Base-by-base conservation (phyloP, 2,329 filamentous ascomycete genomes). In the Trichoderma hamatum region DNA sequence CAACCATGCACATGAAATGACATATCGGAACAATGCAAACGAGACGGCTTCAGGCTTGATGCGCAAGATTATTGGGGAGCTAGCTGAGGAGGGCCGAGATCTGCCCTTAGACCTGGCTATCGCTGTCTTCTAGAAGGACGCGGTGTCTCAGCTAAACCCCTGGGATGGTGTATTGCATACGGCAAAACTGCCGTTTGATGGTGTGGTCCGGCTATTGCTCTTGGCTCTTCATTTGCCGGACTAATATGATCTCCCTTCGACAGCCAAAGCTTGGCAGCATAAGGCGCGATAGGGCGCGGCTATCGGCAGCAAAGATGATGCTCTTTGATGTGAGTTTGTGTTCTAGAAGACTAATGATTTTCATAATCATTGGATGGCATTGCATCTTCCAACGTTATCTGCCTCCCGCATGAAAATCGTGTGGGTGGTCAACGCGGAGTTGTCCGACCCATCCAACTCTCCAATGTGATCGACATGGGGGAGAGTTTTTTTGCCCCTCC, bases 161-260 rank as follows among this genome's bases (percentile, higher is more conserved):
- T 24, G n/a, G 10, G 54, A 59, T 46, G 64, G 64, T 67, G 64
- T 46, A 51, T 59, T 59, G 64, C 64, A 67, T 36, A 51, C 24
- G 54, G 46, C 6, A 43, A 34, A 54, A 55, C 28, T 30, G 49
- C 39, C 39, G 19, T 46, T 32, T 10, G 52, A 51, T 36, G 64
- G 64, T 51, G 64, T 59, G 54, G 64, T 26, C 64, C 39, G 54
- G 64, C 64, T 67, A 30, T 39, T 67, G 63, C n/a, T 59, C 56
- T 59, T 67, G 54, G 39, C 28, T 9, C 49, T n/a, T 49, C n/a
- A 26, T 67, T 30, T 39, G 34, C 64, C 64, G 28, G 28, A 26
- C 49, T 13, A 7, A 11, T 2, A 36, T 7, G 32, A 13, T 21
- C 21, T 43, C 51, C 28, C 5, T 24, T 21, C 13, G 3, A 16